Percentiles rank a stretch among this genome's conserved stretches.
phyloP scores from a whole-genome alignment of 164 flowering plant species.

The Sextonia rubra region DNA sequence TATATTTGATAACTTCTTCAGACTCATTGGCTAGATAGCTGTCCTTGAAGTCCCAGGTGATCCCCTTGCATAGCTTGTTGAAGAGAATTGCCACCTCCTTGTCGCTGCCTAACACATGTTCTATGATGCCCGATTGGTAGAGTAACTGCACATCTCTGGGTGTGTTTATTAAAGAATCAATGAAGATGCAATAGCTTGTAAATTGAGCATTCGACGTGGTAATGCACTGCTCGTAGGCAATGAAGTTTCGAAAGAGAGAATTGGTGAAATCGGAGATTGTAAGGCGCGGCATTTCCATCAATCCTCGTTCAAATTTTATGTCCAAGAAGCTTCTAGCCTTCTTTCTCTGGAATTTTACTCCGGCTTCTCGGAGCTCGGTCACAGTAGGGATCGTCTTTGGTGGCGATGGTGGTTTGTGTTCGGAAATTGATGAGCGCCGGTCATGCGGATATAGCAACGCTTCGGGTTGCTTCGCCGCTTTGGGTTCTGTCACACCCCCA shows the following conservation, averaged over 20 bases:
- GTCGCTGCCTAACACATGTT: slow-evolving; percentile 28
- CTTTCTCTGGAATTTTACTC: slow-evolving; percentile 6
- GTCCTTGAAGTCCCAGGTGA: slow-evolving; percentile 13
- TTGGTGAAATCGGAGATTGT: slow-evolving; percentile 23
- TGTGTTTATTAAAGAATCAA: slow-evolving; percentile 23
- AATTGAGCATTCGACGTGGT: slow-evolving; percentile 8
- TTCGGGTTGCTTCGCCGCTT: no score
- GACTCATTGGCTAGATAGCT: slow-evolving; percentile 16
- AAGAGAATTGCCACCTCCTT: slow-evolving; percentile 25
- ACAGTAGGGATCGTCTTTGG: neutral
- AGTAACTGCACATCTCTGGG: slow-evolving; percentile 28
- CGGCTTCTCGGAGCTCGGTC: neutral
- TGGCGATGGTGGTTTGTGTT: neutral
- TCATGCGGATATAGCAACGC: neutral
- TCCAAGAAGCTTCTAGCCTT: slow-evolving; percentile 16
- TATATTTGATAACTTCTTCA: slow-evolving; percentile 7
- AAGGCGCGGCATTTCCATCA: slow-evolving; percentile 26
- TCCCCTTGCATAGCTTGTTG: slow-evolving; percentile 22
- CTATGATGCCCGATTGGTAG: slow-evolving; percentile 16
- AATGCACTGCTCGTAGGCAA: slow-evolving; percentile 32
- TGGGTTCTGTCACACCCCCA: no score
- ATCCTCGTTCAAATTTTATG: slow-evolving; percentile 16
- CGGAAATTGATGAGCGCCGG: neutral
- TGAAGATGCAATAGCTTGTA: slow-evolving; percentile 26
- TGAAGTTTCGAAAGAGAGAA: slow-evolving; percentile 25